A percentile compares a stretch with the other conserved stretches of the same genome.
Evolutionary conservation across 1,139 yeast species (phyloP).

Genomic region (Geotrichum cucujoidarum): DNA sequence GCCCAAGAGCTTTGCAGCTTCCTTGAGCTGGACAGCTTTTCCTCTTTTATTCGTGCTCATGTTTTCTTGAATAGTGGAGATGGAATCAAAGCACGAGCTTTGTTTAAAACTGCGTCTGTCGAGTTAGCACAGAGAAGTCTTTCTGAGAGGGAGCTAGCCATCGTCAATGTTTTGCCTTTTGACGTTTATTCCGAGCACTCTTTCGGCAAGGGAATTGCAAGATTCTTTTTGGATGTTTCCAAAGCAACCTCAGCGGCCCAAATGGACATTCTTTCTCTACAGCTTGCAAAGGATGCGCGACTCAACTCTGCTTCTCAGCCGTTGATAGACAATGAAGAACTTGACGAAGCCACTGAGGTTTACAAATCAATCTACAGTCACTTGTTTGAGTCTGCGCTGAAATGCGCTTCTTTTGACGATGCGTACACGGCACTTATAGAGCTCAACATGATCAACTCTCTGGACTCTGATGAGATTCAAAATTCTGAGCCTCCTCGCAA

Average conservation of each 20-base stretch:
- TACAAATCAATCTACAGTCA: slow-evolving; percentile 17
- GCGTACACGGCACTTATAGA: slow-evolving; percentile 35
- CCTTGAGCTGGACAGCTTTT: slow-evolving; percentile 22
- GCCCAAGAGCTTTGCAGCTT: slow-evolving; percentile 20
- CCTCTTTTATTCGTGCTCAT: slow-evolving; percentile 28
- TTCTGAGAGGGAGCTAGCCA: slow-evolving; percentile 12
- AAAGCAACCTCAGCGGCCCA: slow-evolving; percentile 25
- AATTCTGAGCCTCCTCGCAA: background rate
- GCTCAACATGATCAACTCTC: slow-evolving; percentile 21
- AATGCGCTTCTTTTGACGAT: slow-evolving; percentile 26
- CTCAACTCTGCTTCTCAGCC: slow-evolving; percentile 10
- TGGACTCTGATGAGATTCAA: slow-evolving; percentile 10
- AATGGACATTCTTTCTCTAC: slow-evolving; percentile 44
- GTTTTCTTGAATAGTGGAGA: slow-evolving; percentile 22
- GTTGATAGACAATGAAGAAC: background rate
- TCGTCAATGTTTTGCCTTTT: slow-evolving; percentile 15
- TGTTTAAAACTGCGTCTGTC: slow-evolving; percentile 22
- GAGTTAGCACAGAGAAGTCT: slow-evolving; percentile 20
- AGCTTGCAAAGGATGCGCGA: slow-evolving; percentile 20
- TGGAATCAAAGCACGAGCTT: slow-evolving; percentile 21
- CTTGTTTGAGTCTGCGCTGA: slow-evolving; percentile 28
- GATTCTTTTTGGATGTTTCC: slow-evolving; percentile 18
- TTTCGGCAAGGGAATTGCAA: slow-evolving; percentile 21
- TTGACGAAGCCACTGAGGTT: background rate
- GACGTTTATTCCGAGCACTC: slow-evolving; percentile 4